Evolutionary conservation across 345 rosid genomes (phyloP).

Genomic region (Leavenworthia alabamica): DNA sequence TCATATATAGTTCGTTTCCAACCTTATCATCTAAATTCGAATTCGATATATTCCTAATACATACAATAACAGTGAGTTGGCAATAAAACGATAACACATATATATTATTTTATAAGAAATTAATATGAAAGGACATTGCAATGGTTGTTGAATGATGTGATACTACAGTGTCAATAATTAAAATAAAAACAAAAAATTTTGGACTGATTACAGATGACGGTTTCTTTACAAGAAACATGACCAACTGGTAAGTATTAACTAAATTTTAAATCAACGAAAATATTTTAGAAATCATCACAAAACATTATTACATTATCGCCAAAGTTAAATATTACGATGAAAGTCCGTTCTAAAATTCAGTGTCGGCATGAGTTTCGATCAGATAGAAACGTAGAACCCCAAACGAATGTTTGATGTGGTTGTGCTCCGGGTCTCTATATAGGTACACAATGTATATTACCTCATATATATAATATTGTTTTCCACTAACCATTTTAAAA

Average conservation of each 20-base stretch:
- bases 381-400: too few species aligned
- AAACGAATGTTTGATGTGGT: too few species aligned
- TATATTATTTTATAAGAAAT: background rate
- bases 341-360: background rate
- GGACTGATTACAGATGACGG: conserved; percentile 7
- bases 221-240: background rate
- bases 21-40: background rate
- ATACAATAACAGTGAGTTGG: conserved; percentile 4
- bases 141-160: conserved; percentile 32
- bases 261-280: background rate
- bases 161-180: conserved; percentile 4
- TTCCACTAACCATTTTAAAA: background rate
- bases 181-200: background rate
- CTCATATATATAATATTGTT: background rate
- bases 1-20: background rate
- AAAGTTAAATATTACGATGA: background rate
- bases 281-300: background rate
- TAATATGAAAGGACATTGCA: conserved; percentile 32
- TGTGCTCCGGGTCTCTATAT: too few species aligned
- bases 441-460: background rate
- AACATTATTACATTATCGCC: background rate
- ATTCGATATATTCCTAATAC: background rate
- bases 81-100: background rate
- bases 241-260: background rate
- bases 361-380: too few species aligned